Base-by-base conservation (phyloP, 2,329 filamentous ascomycete genomes). In the Hypoxylon sp. region DNA sequence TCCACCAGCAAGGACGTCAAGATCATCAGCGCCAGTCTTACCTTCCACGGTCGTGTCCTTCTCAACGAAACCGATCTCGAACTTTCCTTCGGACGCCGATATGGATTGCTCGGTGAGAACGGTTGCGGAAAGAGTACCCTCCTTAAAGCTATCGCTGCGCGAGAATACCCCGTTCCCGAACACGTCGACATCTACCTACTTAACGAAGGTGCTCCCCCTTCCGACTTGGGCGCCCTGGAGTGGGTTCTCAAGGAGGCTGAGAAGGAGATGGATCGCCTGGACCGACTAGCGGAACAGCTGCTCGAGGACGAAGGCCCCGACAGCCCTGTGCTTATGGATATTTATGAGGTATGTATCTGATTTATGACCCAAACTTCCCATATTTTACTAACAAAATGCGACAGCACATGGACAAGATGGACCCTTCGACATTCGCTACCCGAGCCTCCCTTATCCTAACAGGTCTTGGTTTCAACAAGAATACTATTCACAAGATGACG, bases 391-490 rank as follows among this genome's bases (percentile, higher is more conserved):
- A 70, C 41, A 17, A 39, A 24, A 24, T 41, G n/a, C 19, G 41
- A 48, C 71, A 97, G 93, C 94, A 95, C 79, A 97, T 98, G 87
- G 95, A 99, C 82, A 90, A 89, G 80, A 97, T 99, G 94, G 96
- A 99, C 75, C 95, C 95, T 49, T 96, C 93, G 37, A 99, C 96
- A 54, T 99, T 99, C 82, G 85, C 93, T 76, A 97, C 94, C 65
- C 93, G 95, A 77, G 95, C 95, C 65, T 97, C 94, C 58, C 89
- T 97, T 70, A 99, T 99, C 78, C 82, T 99, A 73, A 99, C 95
- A 58, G 95, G 95, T 93, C 91, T 99, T 62, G 95, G 95, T 71
- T 99, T 99, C 89, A 97, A 99, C 89, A 98, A 98, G 86, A 82
- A 81, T 72, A 99, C 96, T 59, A 98, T 99, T 77, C 85, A 96